Evolutionary conservation across 2,329 filamentous ascomycete species (phyloP), one percentile per base, ranked within the genome.

Genomic region (Rhexocercosporidium sp.): DNA sequence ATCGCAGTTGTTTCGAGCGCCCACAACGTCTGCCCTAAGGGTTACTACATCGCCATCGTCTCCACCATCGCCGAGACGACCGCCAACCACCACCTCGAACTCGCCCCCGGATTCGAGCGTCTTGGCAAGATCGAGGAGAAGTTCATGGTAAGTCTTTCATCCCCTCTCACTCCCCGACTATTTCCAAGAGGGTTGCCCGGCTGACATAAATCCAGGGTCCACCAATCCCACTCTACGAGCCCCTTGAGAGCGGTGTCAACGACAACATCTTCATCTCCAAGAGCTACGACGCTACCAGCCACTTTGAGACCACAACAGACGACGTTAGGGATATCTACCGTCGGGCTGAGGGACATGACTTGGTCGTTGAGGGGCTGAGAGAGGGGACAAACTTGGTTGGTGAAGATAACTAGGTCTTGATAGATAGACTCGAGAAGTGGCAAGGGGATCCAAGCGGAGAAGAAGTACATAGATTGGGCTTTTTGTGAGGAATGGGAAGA

Each of bases 21-120:
- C 44, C 96, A 99, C 85, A 98, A 97, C 76, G 96, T 99, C 75
- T 98, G 95, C 84, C 96, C 96, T 76, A 97, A 97, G 87, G 95
- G 95, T 69, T 98, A 97, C 88, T 99, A 96, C 85, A 93, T 99
- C 75, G 96, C 96, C 75, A 99, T 98, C 69, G 95, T 99, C 72
- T 97, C 94, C 57, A 99, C 96, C 68, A 97, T 99, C 77, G 93
- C 96, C 71, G 96, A 99, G 85, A 90, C 90, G 53, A 84, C 90
- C 69, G 90, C 92, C 72, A 98, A 99, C 86, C 94, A 97, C 82
- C 96, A 99, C 81, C 85, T 97, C 66, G 96, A 99, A 84, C 90
- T 99, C 51, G 89, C 96, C 81, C 90, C 94, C 34, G 96, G 95
- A 77, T 90, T 98, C 73, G 94, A 97, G 77, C 90, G 95, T 73